phyloP scores from a whole-genome alignment of 768 basidiomycete species.

The Lentinula detonsa region DNA sequence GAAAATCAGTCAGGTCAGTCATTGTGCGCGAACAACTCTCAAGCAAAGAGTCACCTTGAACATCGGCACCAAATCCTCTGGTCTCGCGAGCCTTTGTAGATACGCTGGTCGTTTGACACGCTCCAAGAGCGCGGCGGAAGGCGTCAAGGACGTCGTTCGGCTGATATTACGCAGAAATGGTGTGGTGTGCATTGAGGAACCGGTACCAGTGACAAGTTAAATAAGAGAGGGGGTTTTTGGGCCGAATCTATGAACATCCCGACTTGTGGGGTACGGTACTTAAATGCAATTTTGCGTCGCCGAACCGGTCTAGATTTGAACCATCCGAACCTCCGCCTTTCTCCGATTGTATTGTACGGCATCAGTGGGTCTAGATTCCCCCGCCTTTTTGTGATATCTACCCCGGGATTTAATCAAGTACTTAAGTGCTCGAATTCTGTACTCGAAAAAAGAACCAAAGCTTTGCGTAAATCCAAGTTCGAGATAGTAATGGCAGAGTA shows the following conservation, averaged over 20 bases:
- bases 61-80: constrained; percentile 33
- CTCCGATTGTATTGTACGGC: background rate
- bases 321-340: background rate
- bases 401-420: background rate
- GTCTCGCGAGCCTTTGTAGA: constrained; percentile 27
- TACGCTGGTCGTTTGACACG: constrained; percentile 34
- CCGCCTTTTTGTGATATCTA: background rate
- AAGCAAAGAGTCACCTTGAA: constrained; percentile 26
- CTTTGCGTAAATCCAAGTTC: too few relatives aligned
- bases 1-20: background rate
- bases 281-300: background rate
- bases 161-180: background rate
- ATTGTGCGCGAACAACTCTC: too few relatives aligned
- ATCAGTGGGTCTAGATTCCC: background rate
- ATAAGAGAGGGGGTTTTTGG: background rate
- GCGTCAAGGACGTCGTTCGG: background rate
- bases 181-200: background rate
- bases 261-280: background rate
- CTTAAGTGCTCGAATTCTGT: too few relatives aligned
- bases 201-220: background rate
- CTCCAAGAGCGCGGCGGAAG: constrained; percentile 32
- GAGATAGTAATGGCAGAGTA: too few relatives aligned
- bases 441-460: too few relatives aligned
- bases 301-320: background rate
- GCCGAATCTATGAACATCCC: background rate